Evolutionary conservation across 176 grass and related monocot species (phyloP), one percentile per base, ranked within the genome.

Genomic region (Eleusine indica): DNA sequence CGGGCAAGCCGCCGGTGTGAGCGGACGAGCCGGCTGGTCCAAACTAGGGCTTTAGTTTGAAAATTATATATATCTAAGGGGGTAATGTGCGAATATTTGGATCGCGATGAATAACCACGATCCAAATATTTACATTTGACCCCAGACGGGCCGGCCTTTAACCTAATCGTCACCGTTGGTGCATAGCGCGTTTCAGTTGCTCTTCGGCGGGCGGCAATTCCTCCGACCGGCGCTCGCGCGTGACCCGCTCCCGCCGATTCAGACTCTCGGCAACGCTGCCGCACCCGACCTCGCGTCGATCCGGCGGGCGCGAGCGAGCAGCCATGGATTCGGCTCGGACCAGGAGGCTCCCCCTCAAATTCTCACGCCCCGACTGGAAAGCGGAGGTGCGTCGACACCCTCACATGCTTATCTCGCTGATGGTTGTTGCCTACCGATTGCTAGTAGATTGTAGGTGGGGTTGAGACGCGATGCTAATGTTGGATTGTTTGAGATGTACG

Each of bases 341-440:
- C 69, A 60, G 70, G 13, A 89, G 94, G 83, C 41, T 82, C 4
- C 58, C 89, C 69, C 70, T 93, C 78, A 97, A 97, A 86, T 73
- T 82, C 40, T 77, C 49, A 30, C 88, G 86, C 32, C 84, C 88
- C 66, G 90, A 91, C 85, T 97, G 91, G 94, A 93, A 84, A 84
- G 71, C 85, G 64, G 82, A 97, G 91, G 91, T 97, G 76, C 58
- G 70, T 69, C 28, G 58, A n/a, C 48, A 65, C 29, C 4, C 4
- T 14, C 18, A 35, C 43, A 9, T 19, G n/a, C 77, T 37, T 51
- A 41, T 68, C 68, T 83, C 30, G 7, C 30, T 41, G 60, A 40
- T 1, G 47, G 37, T 3, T 68, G 30, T 28, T 49, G 54, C 28
- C 56, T 64, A 25, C 21, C 57, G 57, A 57, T 57, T 57, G 54